Base-by-base conservation (phyloP, 306 rosid species). In the Nissolia schottii region DNA sequence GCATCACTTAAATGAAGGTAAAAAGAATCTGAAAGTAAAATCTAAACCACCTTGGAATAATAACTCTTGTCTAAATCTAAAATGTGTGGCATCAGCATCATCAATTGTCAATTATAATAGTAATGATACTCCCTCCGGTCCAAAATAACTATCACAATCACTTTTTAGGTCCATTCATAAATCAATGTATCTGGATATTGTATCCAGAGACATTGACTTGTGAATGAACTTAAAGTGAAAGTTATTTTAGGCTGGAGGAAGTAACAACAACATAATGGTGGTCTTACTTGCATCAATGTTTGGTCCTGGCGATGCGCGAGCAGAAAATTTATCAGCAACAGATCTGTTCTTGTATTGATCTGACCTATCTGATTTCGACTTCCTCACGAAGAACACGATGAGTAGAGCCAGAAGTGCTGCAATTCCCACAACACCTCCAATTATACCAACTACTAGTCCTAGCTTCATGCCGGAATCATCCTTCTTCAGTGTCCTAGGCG, bases 251-350 rank as follows among this genome's bases (percentile, higher is more conserved):
- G n/a, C n/a, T n/a, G n/a, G n/a, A n/a, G n/a, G n/a, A n/a, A 45
- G 15, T 15, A 45, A 45, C 7, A 45, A 45, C 8, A 45, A 45
- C 6, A 58, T 19, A 61, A 84, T 28, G 9, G 31, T 37, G 63
- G 65, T 38, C 89, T 85, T 88, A 88, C 96, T 91, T 83, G 90
- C 41, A 75, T 87, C 83, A 15, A 67, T 24, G 49, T 84, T 77
- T 38, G 89, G 80, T 54, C 79, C 63, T 27, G 83, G 81, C 64
- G 87, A 68, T 75, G 80, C 61, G 66, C 46, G 77, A 2, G 73
- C 48, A 5, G 87, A 74, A 14, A 61, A 49, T 75, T 91, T 95
- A 61, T 82, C 81, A 28, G 68, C 82, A 13, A 67, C 72, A n/a
- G 83, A 78, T 87, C 86, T 78, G 31, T 80, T 79, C 28, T 70